phyloP scores from a whole-genome alignment of 768 basidiomycete genomes.

The Termitomyces sp. region DNA sequence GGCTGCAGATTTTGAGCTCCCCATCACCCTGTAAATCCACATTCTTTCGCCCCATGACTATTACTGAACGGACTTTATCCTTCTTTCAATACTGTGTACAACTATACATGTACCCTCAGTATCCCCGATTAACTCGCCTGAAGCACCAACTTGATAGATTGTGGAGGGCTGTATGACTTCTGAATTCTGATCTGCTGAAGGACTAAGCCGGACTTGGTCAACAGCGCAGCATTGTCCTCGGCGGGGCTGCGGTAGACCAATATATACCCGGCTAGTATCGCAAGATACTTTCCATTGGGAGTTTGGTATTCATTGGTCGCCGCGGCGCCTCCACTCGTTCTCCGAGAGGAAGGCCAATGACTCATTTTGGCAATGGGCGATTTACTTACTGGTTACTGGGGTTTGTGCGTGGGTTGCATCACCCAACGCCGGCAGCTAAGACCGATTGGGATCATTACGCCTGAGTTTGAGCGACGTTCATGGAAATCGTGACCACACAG shows the following conservation, averaged over 20 bases:
- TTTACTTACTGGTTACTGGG: neutral
- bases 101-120: too few relatives aligned
- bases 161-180: neutral
- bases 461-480: neutral
- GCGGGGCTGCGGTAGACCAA: neutral
- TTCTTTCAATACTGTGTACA: neutral
- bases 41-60: neutral
- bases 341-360: neutral
- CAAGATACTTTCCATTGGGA: neutral
- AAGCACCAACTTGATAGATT: neutral
- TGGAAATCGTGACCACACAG: slow-evolving; percentile 3
- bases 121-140: neutral
- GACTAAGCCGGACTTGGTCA: neutral
- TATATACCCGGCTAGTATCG: neutral
- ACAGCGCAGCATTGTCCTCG: neutral
- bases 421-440: too few relatives aligned
- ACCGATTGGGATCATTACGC: neutral
- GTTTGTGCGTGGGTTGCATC: too few relatives aligned
- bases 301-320: neutral
- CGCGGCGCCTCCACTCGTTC: neutral
- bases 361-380: neutral
- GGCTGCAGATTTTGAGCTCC: neutral
- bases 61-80: neutral
- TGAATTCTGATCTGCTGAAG: neutral
- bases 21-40: neutral